Percentiles rank a stretch among this genome's conserved stretches.
Evolutionary conservation across 495 filamentous ascomycete species (phyloP).

Genomic region (Opeltia flavorubescens): DNA sequence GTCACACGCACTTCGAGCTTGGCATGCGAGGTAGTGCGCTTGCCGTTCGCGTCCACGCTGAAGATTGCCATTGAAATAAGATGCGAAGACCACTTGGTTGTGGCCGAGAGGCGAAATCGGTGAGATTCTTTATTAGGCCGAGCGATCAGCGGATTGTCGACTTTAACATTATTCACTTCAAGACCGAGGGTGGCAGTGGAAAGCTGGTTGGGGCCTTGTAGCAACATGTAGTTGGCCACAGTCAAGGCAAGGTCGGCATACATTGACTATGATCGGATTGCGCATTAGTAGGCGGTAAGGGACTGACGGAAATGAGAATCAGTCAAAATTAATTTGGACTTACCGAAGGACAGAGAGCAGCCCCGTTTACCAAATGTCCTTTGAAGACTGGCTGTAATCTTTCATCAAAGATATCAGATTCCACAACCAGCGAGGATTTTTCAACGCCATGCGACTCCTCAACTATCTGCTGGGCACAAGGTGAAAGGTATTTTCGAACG

Average conservation of each 20-base stretch:
- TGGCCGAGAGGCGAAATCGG: background rate
- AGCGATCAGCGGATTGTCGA: background rate
- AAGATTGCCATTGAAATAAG: too few species aligned
- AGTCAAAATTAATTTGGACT: too few species aligned
- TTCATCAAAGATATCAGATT: conserved; percentile 49
- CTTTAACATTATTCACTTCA: background rate
- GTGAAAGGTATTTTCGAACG: background rate
- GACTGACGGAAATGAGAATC: too few species aligned
- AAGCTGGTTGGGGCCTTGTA: background rate
- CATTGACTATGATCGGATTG: too few species aligned
- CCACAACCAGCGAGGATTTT: conserved; percentile 30
- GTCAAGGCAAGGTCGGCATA: background rate
- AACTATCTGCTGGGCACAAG: background rate
- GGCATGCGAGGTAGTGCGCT: too few species aligned
- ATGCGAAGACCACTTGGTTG: too few species aligned
- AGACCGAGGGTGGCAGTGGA: background rate
- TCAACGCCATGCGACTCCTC: background rate
- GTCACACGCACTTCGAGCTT: too few species aligned
- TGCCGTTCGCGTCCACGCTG: too few species aligned
- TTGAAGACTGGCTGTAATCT: conserved; percentile 45
- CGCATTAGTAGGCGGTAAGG: too few species aligned
- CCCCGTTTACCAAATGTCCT: conserved; percentile 58
- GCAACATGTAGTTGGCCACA: background rate
- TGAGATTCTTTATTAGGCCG: background rate
- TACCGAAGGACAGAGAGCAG: conserved; percentile 33